These are phyloP conservation scores for Rutstroemia sp. DNA, from an alignment of 2,329 filamentous ascomycete genomes.

Conservation along the genomic window DNA sequence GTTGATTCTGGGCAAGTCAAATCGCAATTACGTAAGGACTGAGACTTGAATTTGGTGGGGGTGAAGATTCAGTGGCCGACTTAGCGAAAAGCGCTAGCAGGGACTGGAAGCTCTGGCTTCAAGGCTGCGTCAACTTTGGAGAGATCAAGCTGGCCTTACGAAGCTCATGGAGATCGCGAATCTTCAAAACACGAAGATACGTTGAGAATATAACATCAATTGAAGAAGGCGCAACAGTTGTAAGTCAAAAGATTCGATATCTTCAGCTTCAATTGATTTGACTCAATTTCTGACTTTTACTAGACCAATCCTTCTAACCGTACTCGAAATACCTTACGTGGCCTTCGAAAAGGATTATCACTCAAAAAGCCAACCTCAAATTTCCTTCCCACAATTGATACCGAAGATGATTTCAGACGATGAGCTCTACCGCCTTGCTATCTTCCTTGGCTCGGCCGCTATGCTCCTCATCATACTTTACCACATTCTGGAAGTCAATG, in stretches of 20 bases:
- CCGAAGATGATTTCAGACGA: slow-evolving; percentile 81
- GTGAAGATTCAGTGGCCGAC: slow-evolving; percentile 17
- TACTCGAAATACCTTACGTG: slow-evolving; percentile 12
- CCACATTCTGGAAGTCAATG: slow-evolving; percentile 93
- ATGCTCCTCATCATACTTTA: slow-evolving; percentile 94
- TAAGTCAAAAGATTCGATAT: background rate
- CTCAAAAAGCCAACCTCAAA: background rate
- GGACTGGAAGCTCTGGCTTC: slow-evolving; percentile 5
- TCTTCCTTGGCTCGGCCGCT: slow-evolving; percentile 82
- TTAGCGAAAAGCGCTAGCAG: slow-evolving; percentile 22
- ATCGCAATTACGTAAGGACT: slow-evolving; percentile 1
- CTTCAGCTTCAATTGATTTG: too few relatives aligned
- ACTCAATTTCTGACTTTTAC: slow-evolving; percentile 4
- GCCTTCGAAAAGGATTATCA: slow-evolving; percentile 3
- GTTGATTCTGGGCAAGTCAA: too few relatives aligned
- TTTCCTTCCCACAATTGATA: slow-evolving; percentile 31
- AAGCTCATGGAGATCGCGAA: slow-evolving; percentile 4
- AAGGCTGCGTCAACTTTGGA: background rate
- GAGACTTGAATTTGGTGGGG: slow-evolving; percentile 20
- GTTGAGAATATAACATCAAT: slow-evolving; percentile 7
- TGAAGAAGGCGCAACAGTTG: background rate
- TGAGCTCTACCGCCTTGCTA: slow-evolving; percentile 83
- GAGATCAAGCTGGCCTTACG: slow-evolving; percentile 30
- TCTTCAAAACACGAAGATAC: slow-evolving; percentile 7
- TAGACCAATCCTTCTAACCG: slow-evolving; percentile 9